Evolutionary conservation across 1,139 yeast genomes (phyloP).

Genomic region (Suhomyces chickasaworum): DNA sequence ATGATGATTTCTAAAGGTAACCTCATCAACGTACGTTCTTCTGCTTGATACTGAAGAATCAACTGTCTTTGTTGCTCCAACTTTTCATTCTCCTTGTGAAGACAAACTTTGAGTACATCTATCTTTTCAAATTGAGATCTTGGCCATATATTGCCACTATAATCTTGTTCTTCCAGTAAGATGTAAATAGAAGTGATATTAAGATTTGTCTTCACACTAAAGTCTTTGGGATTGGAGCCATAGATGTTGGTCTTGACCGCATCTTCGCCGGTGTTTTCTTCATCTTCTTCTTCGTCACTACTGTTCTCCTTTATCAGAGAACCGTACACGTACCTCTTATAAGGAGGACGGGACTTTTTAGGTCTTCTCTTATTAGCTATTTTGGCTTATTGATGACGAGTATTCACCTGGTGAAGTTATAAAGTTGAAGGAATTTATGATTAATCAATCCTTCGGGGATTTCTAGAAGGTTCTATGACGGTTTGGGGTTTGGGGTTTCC

Average conservation of each 20-base stretch:
- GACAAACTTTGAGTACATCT: conserved; percentile 43
- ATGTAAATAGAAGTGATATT: conserved; percentile 41
- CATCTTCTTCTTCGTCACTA: conserved; percentile 41
- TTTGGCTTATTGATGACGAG: conserved; percentile 21
- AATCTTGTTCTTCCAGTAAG: conserved; percentile 28
- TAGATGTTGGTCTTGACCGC: conserved; percentile 7
- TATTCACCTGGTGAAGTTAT: background rate
- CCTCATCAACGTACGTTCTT: conserved; percentile 27
- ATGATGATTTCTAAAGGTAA: conserved; percentile 65
- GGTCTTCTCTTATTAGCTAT: conserved; percentile 90
- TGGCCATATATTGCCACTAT: conserved; percentile 42
- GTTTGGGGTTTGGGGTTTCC: no score
- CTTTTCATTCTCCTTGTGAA: conserved; percentile 22
- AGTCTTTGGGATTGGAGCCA: conserved; percentile 29
- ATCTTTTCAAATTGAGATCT: conserved; percentile 48
- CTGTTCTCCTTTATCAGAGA: conserved; percentile 40
- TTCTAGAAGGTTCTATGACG: background rate
- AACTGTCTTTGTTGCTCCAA: conserved; percentile 21
- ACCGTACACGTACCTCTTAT: conserved; percentile 74
- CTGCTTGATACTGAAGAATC: conserved; percentile 17
- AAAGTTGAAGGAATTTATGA: background rate
- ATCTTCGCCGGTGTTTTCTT: conserved; percentile 22
- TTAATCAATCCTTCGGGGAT: background rate
- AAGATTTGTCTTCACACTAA: conserved; percentile 29
- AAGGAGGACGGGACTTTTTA: conserved; percentile 75